Evolutionary conservation across 163 green algal species (phyloP).

Genomic region (Volvox carteri): DNA sequence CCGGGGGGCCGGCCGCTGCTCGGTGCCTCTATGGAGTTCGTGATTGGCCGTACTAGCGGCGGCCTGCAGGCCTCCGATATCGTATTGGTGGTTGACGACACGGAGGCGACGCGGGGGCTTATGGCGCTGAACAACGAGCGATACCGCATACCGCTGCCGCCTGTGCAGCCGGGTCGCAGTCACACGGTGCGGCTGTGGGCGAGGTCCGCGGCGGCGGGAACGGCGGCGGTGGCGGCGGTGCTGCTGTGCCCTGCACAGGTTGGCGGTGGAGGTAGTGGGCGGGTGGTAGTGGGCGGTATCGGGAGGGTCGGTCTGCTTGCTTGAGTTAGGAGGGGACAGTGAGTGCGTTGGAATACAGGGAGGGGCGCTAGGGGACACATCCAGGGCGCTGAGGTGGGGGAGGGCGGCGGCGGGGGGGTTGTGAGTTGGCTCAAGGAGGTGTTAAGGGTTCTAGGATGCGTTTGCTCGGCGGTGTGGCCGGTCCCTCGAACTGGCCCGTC

Average conservation of each 20-base stretch:
- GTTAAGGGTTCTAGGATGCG: no score
- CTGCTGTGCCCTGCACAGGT: constrained; percentile 52
- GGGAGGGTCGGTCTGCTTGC: no score
- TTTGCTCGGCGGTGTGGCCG: no score
- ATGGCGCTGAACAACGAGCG: constrained; percentile 51
- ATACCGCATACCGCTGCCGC: constrained; percentile 47
- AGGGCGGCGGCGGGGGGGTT: no score
- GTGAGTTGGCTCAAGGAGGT: no score
- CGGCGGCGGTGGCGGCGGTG: constrained; percentile 21
- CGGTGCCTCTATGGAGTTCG: constrained; percentile 49
- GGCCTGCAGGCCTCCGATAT: constrained; percentile 42
- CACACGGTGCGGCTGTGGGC: constrained; percentile 54
- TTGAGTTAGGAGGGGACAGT: no score
- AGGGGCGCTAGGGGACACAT: no score
- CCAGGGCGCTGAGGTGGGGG: no score
- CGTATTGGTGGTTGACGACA: constrained; percentile 52
- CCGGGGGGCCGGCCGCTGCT: constrained; percentile 6
- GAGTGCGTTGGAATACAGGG: no score
- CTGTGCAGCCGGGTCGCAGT: constrained; percentile 11
- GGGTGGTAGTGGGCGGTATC: neutral
- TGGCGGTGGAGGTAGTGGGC: neutral
- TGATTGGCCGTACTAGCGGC: constrained; percentile 37
- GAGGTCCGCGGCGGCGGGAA: constrained; percentile 36
- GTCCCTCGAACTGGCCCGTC: no score
- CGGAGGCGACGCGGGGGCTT: constrained; percentile 10